Evolutionary conservation across 225 moss, liverwort and hornwort genomes (phyloP).

Genomic region (Straminergon stramineum): DNA sequence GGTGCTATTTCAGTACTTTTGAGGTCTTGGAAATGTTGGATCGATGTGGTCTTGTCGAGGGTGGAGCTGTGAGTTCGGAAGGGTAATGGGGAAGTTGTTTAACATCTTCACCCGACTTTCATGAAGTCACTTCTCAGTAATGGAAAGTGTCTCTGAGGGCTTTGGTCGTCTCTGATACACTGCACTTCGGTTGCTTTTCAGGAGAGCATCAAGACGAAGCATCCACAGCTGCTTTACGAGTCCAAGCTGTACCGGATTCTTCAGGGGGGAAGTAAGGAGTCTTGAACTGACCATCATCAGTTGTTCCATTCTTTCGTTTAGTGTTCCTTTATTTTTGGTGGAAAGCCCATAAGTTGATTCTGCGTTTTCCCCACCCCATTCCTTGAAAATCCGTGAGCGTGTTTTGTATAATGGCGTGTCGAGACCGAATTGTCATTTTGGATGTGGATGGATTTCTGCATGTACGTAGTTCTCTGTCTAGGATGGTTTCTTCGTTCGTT

Average conservation of each 20-base stretch:
- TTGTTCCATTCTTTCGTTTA: neutral
- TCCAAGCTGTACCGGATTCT: constrained; percentile 71
- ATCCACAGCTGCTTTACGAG: constrained; percentile 77
- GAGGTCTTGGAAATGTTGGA: neutral
- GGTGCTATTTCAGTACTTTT: neutral
- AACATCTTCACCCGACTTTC: neutral
- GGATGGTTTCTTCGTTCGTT: neutral
- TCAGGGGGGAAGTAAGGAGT: constrained; percentile 82
- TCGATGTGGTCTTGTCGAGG: neutral
- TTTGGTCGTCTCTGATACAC: neutral
- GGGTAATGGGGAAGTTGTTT: neutral
- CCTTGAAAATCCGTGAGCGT: neutral
- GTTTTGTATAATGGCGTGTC: neutral
- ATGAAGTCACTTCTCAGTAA: neutral
- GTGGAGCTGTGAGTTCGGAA: neutral
- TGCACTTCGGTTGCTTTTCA: neutral
- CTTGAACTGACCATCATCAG: neutral
- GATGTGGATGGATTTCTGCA: neutral
- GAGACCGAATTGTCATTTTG: neutral
- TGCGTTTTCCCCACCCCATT: too few species aligned
- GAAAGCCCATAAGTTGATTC: neutral
- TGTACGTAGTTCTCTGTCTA: neutral
- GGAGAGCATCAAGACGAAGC: constrained; percentile 82
- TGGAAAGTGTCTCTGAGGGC: neutral
- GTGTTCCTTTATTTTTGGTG: neutral